Evolutionary conservation across 805 yeast genomes (phyloP), one percentile per base, ranked within the genome.

Genomic region (Candida tibetensis): DNA sequence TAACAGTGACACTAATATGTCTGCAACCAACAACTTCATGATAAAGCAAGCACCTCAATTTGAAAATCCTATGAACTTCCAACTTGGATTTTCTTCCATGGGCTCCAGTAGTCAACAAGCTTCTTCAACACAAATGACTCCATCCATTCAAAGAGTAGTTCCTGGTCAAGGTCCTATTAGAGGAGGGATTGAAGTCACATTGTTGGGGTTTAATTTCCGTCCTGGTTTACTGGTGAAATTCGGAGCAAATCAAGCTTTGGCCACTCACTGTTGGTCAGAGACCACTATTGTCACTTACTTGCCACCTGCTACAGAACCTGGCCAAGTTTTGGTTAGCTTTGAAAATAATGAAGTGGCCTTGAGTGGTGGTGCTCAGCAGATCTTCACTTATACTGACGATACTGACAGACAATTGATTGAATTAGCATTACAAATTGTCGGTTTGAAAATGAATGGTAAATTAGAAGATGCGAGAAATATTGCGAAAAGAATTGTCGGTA

Each of bases 181-280:
- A 46, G 99, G 99, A 48, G 99, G 99, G 13, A 82, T 90, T 30
- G 99, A 93, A 59, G 86, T 93, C 5, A 93, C 99, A 0, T 66
- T 93, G 34, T 68, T 93, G 30, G 99, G 99, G 2, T 74, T 81
- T 34, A 85, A 88, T 42, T 93, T 93, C 71, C 79, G 82, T 37
- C 85, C 84, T 13, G 96, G 95, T 0, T 66, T 91, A 41, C 69
- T 71, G 17, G 96, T 91, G 12, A 83, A 83, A 61, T 93, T 93
- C 64, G 99, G 99, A 23, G 79, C 82, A 9, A 81, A 80, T 55
- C 67, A 74, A 41, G 88, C 93, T 0, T 61, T 85, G 22, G 84
- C 93, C 3, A 88, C 97, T 0, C 96, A 89, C 54, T 90, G 95
- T 62, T 93, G 99, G 99, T 86, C 95, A 32, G 93, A 85, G 28